Conservation (phyloP, 31 red algal genomes). For the Asparagopsis taxiformis region DNA sequence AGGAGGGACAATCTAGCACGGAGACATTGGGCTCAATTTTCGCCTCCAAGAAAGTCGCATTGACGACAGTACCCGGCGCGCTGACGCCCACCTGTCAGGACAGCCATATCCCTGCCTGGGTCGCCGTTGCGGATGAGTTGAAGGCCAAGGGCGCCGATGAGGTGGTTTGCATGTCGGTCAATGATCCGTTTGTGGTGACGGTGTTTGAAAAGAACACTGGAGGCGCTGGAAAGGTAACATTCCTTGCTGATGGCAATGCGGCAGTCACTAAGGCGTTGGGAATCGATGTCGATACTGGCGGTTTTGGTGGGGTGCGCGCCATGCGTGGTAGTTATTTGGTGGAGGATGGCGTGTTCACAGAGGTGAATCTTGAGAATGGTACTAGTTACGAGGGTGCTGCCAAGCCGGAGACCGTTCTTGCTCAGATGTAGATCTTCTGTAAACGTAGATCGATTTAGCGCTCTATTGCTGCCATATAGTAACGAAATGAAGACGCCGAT, state of each 20-base stretch:
- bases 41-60: slow-evolving; percentile 68
- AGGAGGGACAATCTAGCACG: slow-evolving; percentile 47
- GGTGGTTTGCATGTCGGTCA: slow-evolving; percentile 74
- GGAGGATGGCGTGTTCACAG: slow-evolving; percentile 76
- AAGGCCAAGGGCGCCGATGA: slow-evolving; percentile 62
- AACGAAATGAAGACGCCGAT: no score
- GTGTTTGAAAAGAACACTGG: slow-evolving; percentile 56
- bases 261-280: slow-evolving; percentile 54
- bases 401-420: slow-evolving; percentile 74
- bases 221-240: slow-evolving; percentile 47
- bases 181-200: slow-evolving; percentile 91
- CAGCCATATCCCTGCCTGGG: slow-evolving; percentile 72
- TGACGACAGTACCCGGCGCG: slow-evolving; percentile 88
- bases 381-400: slow-evolving; percentile 49
- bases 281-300: slow-evolving; percentile 73
- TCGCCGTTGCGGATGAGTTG: slow-evolving; percentile 64
- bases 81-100: slow-evolving; percentile 82
- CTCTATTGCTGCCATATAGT: no score
- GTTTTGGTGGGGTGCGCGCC: slow-evolving; percentile 87
- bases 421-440: slow-evolving; percentile 63
- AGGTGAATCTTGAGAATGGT: slow-evolving; percentile 84
- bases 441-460: no score
- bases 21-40: slow-evolving; percentile 50
- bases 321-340: slow-evolving; percentile 62
- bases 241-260: slow-evolving; percentile 87